Evolutionary conservation across 2,329 filamentous ascomycete genomes (phyloP).

Genomic region (Cladophialophora immunda): DNA sequence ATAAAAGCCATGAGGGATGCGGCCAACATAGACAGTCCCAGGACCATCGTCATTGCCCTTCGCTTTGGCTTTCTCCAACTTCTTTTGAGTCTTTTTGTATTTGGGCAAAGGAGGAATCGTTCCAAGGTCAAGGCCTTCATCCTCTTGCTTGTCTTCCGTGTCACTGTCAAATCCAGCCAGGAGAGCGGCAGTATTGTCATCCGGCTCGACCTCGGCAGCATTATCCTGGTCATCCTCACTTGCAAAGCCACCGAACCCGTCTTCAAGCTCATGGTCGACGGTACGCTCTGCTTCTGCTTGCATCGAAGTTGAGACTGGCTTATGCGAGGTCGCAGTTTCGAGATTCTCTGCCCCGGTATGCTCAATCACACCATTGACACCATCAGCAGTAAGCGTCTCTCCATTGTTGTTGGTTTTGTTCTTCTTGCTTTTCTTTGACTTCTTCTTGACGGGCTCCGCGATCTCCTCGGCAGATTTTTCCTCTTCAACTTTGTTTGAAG

Average conservation of each 20-base stretch:
- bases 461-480: conserved; percentile 55
- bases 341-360: conserved; percentile 35
- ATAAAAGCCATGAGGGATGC: conserved; percentile 95
- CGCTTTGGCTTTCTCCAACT: conserved; percentile 61
- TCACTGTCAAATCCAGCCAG: conserved; percentile 66
- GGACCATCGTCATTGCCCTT: conserved; percentile 58
- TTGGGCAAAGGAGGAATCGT: conserved; percentile 54
- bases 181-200: conserved; percentile 63
- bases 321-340: conserved; percentile 34
- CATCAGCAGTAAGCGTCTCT: conserved; percentile 44
- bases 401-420: conserved; percentile 51
- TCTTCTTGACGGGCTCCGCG: conserved; percentile 42
- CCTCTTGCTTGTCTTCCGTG: conserved; percentile 56
- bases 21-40: conserved; percentile 86
- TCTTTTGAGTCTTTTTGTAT: conserved; percentile 57
- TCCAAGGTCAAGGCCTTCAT: conserved; percentile 57
- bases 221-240: conserved; percentile 40
- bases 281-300: conserved; percentile 41
- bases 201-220: conserved; percentile 50
- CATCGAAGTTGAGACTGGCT: conserved; percentile 34
- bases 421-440: conserved; percentile 42
- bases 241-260: conserved; percentile 44
- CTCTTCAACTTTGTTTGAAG: conserved; percentile 44
- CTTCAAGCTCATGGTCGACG: conserved; percentile 39
- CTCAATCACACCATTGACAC: conserved; percentile 48